Conservation (phyloP, 768 basidiomycete genomes). For the Pleurotus sapidus region DNA sequence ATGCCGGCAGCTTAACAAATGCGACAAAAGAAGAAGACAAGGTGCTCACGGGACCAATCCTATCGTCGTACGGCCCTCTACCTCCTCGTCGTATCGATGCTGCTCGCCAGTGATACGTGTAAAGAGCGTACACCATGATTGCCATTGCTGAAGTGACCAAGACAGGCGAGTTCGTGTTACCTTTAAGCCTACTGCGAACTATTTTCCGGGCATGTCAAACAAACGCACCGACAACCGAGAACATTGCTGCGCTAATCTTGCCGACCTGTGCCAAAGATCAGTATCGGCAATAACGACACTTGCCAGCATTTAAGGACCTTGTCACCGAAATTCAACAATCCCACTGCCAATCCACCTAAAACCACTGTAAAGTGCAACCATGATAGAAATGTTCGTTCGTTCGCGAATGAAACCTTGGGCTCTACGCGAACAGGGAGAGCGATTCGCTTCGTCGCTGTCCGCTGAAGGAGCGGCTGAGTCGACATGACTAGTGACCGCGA, state of each 20-base stretch:
- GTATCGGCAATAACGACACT: not conserved
- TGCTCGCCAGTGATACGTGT: slow-evolving; percentile 96
- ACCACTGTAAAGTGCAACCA: slow-evolving; percentile 99
- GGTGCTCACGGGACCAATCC: slow-evolving; percentile 84
- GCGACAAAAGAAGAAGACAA: slow-evolving; percentile 3
- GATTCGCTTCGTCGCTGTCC: slow-evolving; percentile 92
- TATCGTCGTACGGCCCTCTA: slow-evolving; percentile 94
- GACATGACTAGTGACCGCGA: slow-evolving; percentile 58
- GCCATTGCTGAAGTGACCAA: slow-evolving; percentile 67
- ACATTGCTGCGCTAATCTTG: slow-evolving; percentile 95
- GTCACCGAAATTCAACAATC: slow-evolving; percentile 97
- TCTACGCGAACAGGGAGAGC: slow-evolving; percentile 94
- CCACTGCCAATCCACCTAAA: slow-evolving; percentile 93
- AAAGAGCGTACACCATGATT: slow-evolving; percentile 95
- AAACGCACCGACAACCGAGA: slow-evolving; percentile 84
- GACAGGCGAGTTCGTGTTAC: no score
- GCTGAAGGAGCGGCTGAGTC: slow-evolving; percentile 94
- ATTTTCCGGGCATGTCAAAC: no score
- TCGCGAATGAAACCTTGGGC: slow-evolving; percentile 93
- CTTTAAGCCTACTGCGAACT: no score
- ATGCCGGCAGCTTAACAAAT: slow-evolving; percentile 10
- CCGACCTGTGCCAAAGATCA: slow-evolving; percentile 60
- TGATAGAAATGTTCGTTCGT: slow-evolving; percentile 94
- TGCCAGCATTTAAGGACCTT: slow-evolving; percentile 48
- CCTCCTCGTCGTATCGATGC: slow-evolving; percentile 88